phyloP scores from a whole-genome alignment of 73 alveolate genomes.

The Blepharisma stoltei region DNA sequence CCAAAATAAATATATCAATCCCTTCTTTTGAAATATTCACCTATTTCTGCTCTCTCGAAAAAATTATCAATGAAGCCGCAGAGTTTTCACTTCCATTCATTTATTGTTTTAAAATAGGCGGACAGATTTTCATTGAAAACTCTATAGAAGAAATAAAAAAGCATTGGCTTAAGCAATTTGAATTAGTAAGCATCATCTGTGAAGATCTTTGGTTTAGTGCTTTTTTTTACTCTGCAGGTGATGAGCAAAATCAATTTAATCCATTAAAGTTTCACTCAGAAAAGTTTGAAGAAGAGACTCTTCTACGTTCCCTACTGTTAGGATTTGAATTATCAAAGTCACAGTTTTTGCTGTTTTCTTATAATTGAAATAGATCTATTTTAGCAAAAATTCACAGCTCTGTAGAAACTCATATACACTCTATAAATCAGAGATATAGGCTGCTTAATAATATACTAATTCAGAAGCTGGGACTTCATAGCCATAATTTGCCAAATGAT shows the following conservation, averaged over 20 bases:
- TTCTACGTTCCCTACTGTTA: not conserved
- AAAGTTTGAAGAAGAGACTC: not conserved
- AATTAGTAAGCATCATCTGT: too few species aligned
- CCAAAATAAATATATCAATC: too few species aligned
- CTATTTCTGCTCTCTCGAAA: too few species aligned
- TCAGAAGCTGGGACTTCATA: slow-evolving; percentile 12
- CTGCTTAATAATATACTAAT: not conserved
- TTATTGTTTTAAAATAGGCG: too few species aligned
- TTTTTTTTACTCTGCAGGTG: too few species aligned
- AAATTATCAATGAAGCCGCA: too few species aligned
- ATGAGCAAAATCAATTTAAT: not conserved
- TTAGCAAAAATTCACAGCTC: not conserved
- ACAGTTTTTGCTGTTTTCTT: not conserved
- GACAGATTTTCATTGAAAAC: too few species aligned
- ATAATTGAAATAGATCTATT: not conserved
- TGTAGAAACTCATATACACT: not conserved
- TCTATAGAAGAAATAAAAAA: too few species aligned
- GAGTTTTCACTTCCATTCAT: too few species aligned
- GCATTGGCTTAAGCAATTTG: too few species aligned
- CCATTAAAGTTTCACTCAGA: not conserved
- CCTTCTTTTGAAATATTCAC: too few species aligned
- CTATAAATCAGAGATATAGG: not conserved
- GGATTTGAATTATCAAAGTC: not conserved
- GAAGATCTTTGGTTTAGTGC: too few species aligned
- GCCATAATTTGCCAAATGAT: not conserved